Conservation (phyloP, 139 green algal genomes). For the Tetratostichococcus sp. region DNA sequence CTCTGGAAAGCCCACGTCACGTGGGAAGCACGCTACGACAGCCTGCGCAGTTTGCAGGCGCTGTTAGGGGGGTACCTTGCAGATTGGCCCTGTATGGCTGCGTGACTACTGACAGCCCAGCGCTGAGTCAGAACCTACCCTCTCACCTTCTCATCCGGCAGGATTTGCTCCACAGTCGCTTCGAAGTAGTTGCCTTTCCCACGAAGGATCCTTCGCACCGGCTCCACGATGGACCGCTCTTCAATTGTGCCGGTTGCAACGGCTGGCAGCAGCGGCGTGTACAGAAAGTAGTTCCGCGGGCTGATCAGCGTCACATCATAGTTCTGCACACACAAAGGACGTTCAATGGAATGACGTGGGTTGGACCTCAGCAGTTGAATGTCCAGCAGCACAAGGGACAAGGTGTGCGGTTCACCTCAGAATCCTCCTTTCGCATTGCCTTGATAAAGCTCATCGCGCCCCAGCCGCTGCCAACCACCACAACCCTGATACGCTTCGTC, state of each 20-base stretch:
- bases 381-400: no score
- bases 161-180: conserved; percentile 73
- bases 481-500: neutral
- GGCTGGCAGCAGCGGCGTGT: conserved; percentile 92
- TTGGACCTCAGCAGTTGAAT: neutral
- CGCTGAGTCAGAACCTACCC: no score
- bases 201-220: conserved; percentile 53
- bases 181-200: conserved; percentile 54
- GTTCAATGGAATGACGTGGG: no score
- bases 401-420: neutral
- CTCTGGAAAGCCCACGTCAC: conserved; percentile 64
- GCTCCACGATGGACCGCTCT: conserved; percentile 90
- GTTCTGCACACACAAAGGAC: no score
- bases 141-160: conserved; percentile 36
- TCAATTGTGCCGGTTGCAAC: conserved; percentile 86
- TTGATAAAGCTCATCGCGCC: conserved; percentile 76
- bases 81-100: no score
- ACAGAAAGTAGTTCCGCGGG: conserved; percentile 94
- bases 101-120: no score
- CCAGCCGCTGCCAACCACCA: conserved; percentile 53
- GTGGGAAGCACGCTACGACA: conserved; percentile 84
- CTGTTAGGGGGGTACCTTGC: no score
- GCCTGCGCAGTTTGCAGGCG: conserved; percentile 55
- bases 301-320: conserved; percentile 81
- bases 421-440: neutral